A percentile compares a stretch with the other conserved stretches of the same genome.
These are phyloP conservation scores for Penicillium ucsense DNA, from an alignment of 495 filamentous ascomycete genomes.

Conservation along the genomic window DNA sequence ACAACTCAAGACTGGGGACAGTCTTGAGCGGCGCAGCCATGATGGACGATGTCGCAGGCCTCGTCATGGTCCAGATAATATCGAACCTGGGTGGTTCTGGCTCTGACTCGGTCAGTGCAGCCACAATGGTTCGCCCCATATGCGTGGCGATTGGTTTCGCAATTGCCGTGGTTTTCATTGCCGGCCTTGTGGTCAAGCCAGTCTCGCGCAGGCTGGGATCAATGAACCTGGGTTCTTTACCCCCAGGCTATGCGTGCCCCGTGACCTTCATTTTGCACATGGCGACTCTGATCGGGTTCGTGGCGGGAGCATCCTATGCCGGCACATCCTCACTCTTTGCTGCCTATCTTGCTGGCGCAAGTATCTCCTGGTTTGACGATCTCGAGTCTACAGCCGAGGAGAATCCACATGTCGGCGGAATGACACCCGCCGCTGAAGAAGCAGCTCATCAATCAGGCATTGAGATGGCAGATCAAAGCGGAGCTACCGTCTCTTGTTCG, in stretches of 20 bases:
- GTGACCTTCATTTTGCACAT: slow-evolving; percentile 34
- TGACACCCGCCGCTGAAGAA: background rate
- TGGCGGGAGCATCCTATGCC: slow-evolving; percentile 50
- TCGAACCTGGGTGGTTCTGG: slow-evolving; percentile 34
- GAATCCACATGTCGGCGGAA: background rate
- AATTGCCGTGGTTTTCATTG: slow-evolving; percentile 34
- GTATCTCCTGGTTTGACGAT: slow-evolving; percentile 46
- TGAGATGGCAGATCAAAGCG: background rate
- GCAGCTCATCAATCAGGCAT: background rate
- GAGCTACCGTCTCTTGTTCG: no score
- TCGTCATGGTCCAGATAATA: slow-evolving; percentile 69
- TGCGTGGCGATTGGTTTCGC: slow-evolving; percentile 49
- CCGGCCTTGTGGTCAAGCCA: slow-evolving; percentile 35
- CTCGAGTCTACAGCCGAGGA: background rate
- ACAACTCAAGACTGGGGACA: slow-evolving; percentile 53
- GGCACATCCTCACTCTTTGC: slow-evolving; percentile 63
- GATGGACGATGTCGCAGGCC: slow-evolving; percentile 73
- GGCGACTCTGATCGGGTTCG: slow-evolving; percentile 39
- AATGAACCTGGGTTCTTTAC: slow-evolving; percentile 3
- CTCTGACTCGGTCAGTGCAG: slow-evolving; percentile 22
- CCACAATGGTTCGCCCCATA: slow-evolving; percentile 48
- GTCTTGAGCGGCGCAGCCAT: slow-evolving; percentile 66
- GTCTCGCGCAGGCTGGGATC: slow-evolving; percentile 10
- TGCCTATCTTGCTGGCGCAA: slow-evolving; percentile 56
- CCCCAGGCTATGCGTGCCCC: slow-evolving; percentile 3